Evolutionary conservation across 164 flowering plant species (phyloP).

Genomic region (Dillenia suffruticosa): DNA sequence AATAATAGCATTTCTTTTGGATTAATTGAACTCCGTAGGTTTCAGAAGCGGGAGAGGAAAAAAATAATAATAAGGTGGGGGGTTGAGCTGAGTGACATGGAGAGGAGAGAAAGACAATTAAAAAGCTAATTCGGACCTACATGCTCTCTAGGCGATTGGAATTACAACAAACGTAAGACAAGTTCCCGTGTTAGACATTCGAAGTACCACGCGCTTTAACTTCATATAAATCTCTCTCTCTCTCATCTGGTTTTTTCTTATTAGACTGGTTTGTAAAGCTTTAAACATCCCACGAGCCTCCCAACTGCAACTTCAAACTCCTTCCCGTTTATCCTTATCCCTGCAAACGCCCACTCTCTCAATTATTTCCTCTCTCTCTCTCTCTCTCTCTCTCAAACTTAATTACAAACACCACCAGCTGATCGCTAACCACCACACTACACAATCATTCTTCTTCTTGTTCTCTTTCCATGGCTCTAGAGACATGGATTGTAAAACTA

Average conservation of each 20-base stretch:
- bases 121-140: no score
- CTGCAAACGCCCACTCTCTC: slow-evolving; percentile 23
- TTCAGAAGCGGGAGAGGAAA: no score
- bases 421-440: neutral
- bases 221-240: slow-evolving; percentile 10
- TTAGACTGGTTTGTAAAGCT: slow-evolving; percentile 14
- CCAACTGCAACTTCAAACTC: slow-evolving; percentile 8
- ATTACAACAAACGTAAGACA: no score
- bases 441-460: slow-evolving; percentile 1
- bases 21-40: no score
- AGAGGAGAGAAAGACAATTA: no score
- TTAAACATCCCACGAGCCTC: slow-evolving; percentile 42
- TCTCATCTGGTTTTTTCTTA: slow-evolving; percentile 7
- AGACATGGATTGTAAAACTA: slow-evolving; percentile 69
- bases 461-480: slow-evolving; percentile 54
- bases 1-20: no score
- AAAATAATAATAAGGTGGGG: no score
- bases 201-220: no score
- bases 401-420: neutral
- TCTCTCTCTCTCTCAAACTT: slow-evolving; percentile 6
- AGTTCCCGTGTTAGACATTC: no score
- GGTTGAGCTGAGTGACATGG: no score
- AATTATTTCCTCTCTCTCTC: slow-evolving; percentile 29
- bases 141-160: no score
- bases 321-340: slow-evolving; percentile 21